Evolutionary conservation across 192 early-diverging fungal species (phyloP).

Genomic region (Gryganskiella cystojenkinii): DNA sequence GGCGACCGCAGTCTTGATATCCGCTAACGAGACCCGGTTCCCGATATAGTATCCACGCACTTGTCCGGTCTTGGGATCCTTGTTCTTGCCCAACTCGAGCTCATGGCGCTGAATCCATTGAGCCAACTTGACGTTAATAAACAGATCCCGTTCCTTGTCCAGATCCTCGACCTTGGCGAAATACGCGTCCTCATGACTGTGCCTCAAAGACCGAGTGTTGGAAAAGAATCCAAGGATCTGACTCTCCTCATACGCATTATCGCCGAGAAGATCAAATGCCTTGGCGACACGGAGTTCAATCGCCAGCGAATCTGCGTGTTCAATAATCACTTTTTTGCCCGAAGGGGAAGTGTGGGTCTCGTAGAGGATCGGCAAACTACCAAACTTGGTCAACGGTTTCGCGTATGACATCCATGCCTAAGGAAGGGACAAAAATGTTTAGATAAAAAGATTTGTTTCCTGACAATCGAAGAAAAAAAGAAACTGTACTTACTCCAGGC

Average conservation of each 20-base stretch:
- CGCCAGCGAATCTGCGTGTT: constrained; percentile 43
- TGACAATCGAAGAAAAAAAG: too few species aligned
- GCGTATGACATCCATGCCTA: constrained; percentile 4
- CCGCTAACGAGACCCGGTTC: constrained; percentile 46
- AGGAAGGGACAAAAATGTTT: too few species aligned
- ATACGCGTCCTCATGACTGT: constrained; percentile 10
- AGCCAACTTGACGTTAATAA: constrained; percentile 10
- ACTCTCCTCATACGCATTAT: constrained; percentile 22
- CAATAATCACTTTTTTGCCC: constrained; percentile 22
- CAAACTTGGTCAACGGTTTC: constrained; percentile 50
- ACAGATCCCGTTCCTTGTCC: not conserved
- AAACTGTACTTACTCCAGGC: constrained; percentile 45
- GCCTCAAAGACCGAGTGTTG: constrained; percentile 3
- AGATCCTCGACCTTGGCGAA: not conserved
- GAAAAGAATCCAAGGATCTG: constrained; percentile 7
- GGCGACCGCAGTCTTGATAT: constrained; percentile 25
- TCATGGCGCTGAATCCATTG: constrained; percentile 46
- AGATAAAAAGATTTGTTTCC: too few species aligned
- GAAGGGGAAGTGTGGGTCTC: constrained; percentile 17
- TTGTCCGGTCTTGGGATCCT: constrained; percentile 12
- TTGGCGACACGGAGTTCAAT: constrained; percentile 56
- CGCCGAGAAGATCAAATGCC: constrained; percentile 35
- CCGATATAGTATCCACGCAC: constrained; percentile 62
- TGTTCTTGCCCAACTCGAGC: constrained; percentile 55
- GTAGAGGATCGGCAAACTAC: constrained; percentile 56